Conservation (phyloP, 2,329 filamentous ascomycete species). For the Pseudogymnoascus sp. region DNA sequence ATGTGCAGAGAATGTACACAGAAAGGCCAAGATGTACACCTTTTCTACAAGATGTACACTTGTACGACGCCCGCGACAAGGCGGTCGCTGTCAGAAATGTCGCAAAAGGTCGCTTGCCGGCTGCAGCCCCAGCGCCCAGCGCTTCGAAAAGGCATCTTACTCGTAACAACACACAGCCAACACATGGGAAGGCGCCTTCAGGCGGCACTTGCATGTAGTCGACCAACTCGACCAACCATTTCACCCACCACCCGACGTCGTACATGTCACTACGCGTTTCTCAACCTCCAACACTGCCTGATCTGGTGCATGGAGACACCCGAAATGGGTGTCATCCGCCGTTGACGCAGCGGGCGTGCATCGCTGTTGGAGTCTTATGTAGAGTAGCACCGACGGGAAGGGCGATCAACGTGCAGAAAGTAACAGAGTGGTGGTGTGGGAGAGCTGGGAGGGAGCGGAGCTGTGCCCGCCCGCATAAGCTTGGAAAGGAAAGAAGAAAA, state of each 20-base stretch:
- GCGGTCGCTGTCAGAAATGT: neutral
- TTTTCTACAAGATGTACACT: no score
- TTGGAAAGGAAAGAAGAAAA: neutral
- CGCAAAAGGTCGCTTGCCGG: neutral
- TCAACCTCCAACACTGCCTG: neutral
- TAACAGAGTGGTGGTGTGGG: neutral
- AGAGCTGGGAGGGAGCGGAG: no score
- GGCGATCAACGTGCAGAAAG: neutral
- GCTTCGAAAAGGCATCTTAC: neutral
- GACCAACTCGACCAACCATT: neutral
- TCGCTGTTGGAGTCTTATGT: neutral
- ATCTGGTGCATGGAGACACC: neutral
- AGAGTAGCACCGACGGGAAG: neutral
- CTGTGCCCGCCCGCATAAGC: neutral
- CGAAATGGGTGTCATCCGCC: neutral
- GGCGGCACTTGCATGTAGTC: neutral
- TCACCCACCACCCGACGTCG: neutral
- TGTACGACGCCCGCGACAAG: neutral
- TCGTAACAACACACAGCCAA: neutral
- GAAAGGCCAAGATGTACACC: no score
- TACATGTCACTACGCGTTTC: neutral
- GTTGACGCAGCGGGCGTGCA: neutral
- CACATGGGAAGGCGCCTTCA: neutral
- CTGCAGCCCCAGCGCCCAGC: neutral
- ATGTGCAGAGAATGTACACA: no score